Evolutionary conservation across 805 yeast genomes (phyloP).

Genomic region (Lipomyces yamadae): DNA sequence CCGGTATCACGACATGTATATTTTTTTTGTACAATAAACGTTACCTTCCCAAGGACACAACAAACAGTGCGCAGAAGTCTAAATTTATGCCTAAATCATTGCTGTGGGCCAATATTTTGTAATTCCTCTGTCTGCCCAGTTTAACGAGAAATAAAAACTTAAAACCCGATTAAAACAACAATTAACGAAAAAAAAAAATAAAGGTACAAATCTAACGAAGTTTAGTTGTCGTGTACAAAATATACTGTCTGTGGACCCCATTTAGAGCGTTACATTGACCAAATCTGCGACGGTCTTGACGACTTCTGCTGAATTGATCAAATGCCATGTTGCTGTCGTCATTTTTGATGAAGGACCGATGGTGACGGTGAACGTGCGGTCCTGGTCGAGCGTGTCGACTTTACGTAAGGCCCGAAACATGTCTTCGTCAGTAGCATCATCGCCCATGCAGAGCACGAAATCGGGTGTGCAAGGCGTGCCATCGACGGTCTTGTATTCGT

Average conservation of each 20-base stretch:
- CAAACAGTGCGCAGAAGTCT: not conserved
- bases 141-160: not conserved
- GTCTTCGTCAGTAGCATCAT: slow-evolving; percentile 96
- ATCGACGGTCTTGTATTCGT: slow-evolving; percentile 47
- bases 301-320: slow-evolving; percentile 82
- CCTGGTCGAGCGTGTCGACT: slow-evolving; percentile 54
- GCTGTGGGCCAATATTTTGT: no score
- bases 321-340: slow-evolving; percentile 83
- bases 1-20: not conserved
- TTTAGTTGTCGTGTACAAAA: slow-evolving; percentile 4
- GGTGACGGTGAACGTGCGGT: slow-evolving; percentile 65
- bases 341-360: slow-evolving; percentile 90
- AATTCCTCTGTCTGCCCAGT: not conserved
- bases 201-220: not conserved
- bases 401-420: slow-evolving; percentile 82
- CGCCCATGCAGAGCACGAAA: slow-evolving; percentile 89
- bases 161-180: not conserved
- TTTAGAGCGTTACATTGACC: slow-evolving; percentile 51
- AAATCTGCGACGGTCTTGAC: slow-evolving; percentile 80
- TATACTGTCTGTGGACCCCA: slow-evolving; percentile 15
- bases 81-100: not conserved
- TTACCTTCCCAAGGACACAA: not conserved
- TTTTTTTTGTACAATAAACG: not conserved
- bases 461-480: slow-evolving; percentile 57
- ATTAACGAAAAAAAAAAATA: not conserved